These are phyloP conservation scores for Karstenula rhodostoma DNA, from an alignment of 2,329 filamentous ascomycete genomes.

Conservation along the genomic window DNA sequence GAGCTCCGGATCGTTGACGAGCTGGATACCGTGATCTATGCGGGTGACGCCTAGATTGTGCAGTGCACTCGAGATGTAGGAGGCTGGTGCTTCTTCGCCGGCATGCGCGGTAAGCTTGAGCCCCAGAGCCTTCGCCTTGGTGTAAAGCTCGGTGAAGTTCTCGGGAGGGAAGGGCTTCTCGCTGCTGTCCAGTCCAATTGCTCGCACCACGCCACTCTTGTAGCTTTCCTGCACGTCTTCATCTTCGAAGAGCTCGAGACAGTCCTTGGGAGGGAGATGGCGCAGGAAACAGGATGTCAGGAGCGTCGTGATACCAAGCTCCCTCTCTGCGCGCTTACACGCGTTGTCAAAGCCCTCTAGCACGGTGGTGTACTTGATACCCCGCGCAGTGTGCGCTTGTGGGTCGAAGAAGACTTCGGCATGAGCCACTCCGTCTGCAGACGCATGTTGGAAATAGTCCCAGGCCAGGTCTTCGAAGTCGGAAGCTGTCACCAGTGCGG, in stretches of 20 bases:
- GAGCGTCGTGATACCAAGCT: conserved; percentile 71
- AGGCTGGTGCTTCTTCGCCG: conserved; percentile 75
- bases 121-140: conserved; percentile 59
- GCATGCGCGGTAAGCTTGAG: conserved; percentile 75
- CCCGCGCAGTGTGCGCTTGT: conserved; percentile 73
- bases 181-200: conserved; percentile 74
- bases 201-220: conserved; percentile 63
- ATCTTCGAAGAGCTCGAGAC: conserved; percentile 56
- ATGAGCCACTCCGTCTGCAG: conserved; percentile 71
- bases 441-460: conserved; percentile 73
- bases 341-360: conserved; percentile 70
- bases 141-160: conserved; percentile 69
- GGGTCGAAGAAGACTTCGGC: conserved; percentile 85
- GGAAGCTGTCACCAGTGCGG: conserved; percentile 67
- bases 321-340: conserved; percentile 65
- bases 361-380: conserved; percentile 69
- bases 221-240: conserved; percentile 57
- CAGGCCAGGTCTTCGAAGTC: conserved; percentile 79
- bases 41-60: conserved; percentile 68
- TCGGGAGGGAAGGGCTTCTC: conserved; percentile 56
- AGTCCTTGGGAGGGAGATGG: conserved; percentile 68
- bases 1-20: conserved; percentile 67
- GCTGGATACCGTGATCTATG: conserved; percentile 78
- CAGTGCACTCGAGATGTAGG: conserved; percentile 71
- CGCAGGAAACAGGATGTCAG: conserved; percentile 77